phyloP scores from a whole-genome alignment of 106 monocot genomes.

The Apostasia ramifera region DNA sequence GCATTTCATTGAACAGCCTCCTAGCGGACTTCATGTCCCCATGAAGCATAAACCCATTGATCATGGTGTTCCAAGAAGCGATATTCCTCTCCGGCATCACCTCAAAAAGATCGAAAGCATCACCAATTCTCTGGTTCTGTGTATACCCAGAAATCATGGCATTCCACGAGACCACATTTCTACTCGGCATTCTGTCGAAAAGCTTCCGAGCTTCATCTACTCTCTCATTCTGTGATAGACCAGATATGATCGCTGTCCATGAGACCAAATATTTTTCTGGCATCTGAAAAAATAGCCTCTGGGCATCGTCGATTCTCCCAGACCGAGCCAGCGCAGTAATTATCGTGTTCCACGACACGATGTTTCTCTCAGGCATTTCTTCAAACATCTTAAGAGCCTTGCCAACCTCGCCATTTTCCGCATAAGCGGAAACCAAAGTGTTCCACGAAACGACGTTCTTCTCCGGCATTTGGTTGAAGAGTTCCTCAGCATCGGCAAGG shows the following conservation, averaged over 20 bases:
- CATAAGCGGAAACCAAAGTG: constrained; percentile 43
- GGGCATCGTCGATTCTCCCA: constrained; percentile 24
- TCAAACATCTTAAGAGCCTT: constrained; percentile 27
- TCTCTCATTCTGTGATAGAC: constrained; percentile 32
- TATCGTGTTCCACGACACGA: constrained; percentile 55
- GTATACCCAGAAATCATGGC: constrained; percentile 55
- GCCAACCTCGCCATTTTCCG: constrained; percentile 10
- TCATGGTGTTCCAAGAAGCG: constrained; percentile 65
- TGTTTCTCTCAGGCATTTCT: constrained; percentile 36
- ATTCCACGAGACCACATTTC: constrained; percentile 55
- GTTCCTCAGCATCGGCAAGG: constrained; percentile 30
- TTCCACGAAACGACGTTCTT: constrained; percentile 57
- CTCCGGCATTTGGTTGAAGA: constrained; percentile 48
- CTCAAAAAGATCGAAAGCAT: constrained; percentile 36
- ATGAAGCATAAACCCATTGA: constrained; percentile 56
- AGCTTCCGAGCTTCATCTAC: constrained; percentile 31
- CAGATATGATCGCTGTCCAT: constrained; percentile 47
- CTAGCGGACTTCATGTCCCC: constrained; percentile 21
- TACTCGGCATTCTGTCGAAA: constrained; percentile 45
- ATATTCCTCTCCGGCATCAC: constrained; percentile 49
- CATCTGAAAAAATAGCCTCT: constrained; percentile 24
- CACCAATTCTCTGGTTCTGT: constrained; percentile 36
- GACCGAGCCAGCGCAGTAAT: constrained; percentile 28
- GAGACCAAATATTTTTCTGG: constrained; percentile 44
- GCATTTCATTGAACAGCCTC: constrained; percentile 36